Conservation (phyloP, 2,329 filamentous ascomycete species). For the Kalmusia sp. region DNA sequence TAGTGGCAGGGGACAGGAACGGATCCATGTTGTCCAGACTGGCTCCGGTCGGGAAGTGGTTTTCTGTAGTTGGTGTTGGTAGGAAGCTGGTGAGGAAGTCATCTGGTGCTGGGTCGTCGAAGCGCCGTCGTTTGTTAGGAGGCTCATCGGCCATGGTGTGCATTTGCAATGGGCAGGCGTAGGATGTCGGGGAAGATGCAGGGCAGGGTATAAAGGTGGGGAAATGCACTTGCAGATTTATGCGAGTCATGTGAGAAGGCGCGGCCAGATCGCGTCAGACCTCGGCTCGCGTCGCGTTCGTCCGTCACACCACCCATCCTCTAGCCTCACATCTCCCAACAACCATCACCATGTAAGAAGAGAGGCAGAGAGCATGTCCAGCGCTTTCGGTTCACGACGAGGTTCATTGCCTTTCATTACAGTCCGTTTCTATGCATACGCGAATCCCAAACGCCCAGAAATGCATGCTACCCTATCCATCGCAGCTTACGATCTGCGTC, state of each 20-base stretch:
- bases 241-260: background rate
- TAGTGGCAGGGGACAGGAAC: constrained; percentile 31
- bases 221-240: constrained; percentile 1
- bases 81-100: constrained; percentile 12
- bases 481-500: no score
- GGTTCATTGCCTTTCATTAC: background rate
- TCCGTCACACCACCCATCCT: no score
- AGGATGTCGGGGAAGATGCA: constrained; percentile 2
- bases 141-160: constrained; percentile 19
- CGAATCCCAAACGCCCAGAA: constrained; percentile 4
- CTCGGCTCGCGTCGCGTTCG: no score
- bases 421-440: background rate
- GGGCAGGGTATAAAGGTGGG: background rate
- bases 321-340: no score
- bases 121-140: constrained; percentile 17
- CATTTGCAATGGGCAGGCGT: background rate
- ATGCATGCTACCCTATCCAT: no score
- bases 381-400: background rate
- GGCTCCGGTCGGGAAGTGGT: background rate
- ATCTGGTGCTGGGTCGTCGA: constrained; percentile 10
- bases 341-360: no score
- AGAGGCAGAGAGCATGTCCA: no score
- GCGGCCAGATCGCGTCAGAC: background rate
- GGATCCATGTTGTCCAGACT: constrained; percentile 26
- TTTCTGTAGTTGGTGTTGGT: constrained; percentile 9